Evolutionary conservation across 345 rosid genomes (phyloP), one percentile per base, ranked within the genome.

Genomic region (Eucalyptus victrix): DNA sequence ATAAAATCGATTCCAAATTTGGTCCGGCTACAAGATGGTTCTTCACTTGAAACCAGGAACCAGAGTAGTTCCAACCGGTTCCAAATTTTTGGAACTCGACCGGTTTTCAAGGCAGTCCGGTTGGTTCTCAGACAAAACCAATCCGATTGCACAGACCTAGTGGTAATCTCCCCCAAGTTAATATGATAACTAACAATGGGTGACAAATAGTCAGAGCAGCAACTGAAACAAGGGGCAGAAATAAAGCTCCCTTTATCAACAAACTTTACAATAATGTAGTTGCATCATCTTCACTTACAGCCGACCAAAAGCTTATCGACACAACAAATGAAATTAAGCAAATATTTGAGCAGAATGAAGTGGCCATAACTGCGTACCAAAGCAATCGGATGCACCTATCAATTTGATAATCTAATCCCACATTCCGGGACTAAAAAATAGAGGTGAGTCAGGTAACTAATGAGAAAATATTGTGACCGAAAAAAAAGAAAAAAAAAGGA

Each of bases 51-150:
- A 53, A 56, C 1, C 30, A 56, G 30, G 30, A 56, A 56, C 62
- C 6, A 3, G 30, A 23, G 13, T 2, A 4, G 13, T 56, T 0
- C 30, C 30, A 0, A 9, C 30, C 13, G 14, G 21, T 10, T 56
- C 62, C 62, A 56, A 56, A 24, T 2, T 23, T 10, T 24, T 24
- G 62, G 30, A 56, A 10, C 30, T 56, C 5, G 30, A 56, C 62
- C 30, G 13, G 62, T 6, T 56, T 24, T 24, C 30, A 56, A 56
- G 30, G 30, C 62, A 56, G 62, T 56, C 62, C 6, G 14, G 6
- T 56, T 30, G 0, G 3, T 24, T 24, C 62, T 24, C 30, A 6
- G 30, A 26, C 30, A 56, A 26, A 24, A 56, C 30, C 62, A 56
- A 56, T 24, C 30, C 6, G 13, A 26, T 56, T 56, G 30, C 62